These are phyloP conservation scores for Schwanniomyces polymorphus DNA, from an alignment of 805 yeast species.

Conservation along the genomic window DNA sequence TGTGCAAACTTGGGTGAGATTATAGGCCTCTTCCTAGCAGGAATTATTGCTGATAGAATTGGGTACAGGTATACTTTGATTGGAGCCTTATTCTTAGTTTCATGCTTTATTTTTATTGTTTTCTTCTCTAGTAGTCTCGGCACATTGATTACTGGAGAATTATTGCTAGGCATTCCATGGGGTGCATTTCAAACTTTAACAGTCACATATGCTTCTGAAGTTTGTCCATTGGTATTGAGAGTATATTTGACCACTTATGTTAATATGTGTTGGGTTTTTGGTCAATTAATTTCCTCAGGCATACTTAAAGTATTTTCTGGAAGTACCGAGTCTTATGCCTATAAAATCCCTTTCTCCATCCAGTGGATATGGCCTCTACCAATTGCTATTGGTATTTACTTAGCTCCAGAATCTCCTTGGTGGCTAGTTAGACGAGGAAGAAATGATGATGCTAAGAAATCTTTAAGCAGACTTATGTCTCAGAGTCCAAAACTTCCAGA, in stretches of 20 bases:
- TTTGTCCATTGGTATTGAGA: conserved; percentile 41
- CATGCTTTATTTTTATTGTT: conserved; percentile 35
- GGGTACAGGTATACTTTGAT: conserved; percentile 42
- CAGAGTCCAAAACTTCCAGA: not conserved
- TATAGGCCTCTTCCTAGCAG: conserved; percentile 44
- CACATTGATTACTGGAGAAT: conserved; percentile 42
- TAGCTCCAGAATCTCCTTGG: conserved; percentile 51
- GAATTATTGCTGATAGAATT: conserved; percentile 39
- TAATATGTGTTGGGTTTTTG: conserved; percentile 39
- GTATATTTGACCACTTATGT: conserved; percentile 38
- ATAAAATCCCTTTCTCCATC: conserved; percentile 39
- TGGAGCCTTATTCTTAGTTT: conserved; percentile 20
- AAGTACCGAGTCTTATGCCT: conserved; percentile 27
- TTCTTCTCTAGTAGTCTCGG: conserved; percentile 38
- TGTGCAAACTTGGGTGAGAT: conserved; percentile 31
- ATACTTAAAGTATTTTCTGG: conserved; percentile 36
- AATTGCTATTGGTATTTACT: conserved; percentile 29
- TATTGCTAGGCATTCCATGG: conserved; percentile 43
- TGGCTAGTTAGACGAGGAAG: conserved; percentile 39
- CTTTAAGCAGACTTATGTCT: conserved; percentile 20
- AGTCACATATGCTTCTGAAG: conserved; percentile 43
- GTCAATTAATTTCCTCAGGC: conserved; percentile 42
- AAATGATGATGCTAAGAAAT: conserved; percentile 28
- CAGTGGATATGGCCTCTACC: conserved; percentile 43
- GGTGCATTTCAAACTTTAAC: conserved; percentile 42